Percentiles rank a stretch among this genome's conserved stretches.
These are phyloP conservation scores for Pseudopithomyces chartarum DNA, from an alignment of 2,329 filamentous ascomycete genomes.

Conservation along the genomic window DNA sequence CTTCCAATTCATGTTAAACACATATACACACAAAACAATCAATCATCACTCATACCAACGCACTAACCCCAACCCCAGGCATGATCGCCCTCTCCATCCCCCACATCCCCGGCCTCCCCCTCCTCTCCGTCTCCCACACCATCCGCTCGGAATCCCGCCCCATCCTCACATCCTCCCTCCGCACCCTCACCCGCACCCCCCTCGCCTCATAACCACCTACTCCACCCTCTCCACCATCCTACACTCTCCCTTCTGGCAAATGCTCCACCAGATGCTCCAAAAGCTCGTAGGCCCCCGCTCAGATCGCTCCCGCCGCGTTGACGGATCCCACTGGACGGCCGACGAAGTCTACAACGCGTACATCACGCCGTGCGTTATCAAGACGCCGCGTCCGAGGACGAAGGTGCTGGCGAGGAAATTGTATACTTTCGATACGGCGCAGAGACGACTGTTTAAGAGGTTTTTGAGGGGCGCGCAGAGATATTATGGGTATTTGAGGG, in stretches of 20 bases:
- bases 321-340: background rate
- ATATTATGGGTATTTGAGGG: background rate
- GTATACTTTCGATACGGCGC: background rate
- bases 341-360: background rate
- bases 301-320: background rate
- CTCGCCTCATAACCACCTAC: background rate
- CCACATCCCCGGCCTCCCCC: background rate
- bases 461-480: background rate
- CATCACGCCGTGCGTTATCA: background rate
- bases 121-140: background rate
- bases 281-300: background rate
- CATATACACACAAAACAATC: too few relatives aligned
- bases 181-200: background rate
- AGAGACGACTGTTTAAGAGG: background rate
- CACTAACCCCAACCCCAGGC: background rate
- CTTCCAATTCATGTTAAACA: too few relatives aligned
- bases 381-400: background rate
- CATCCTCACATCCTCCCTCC: background rate
- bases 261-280: background rate
- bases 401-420: background rate
- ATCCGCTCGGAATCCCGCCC: background rate
- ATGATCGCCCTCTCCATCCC: background rate
- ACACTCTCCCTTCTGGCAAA: background rate
- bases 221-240: background rate
- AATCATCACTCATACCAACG: too few relatives aligned